Evolutionary conservation across 495 filamentous ascomycete species (phyloP), one percentile per base, ranked within the genome.

Genomic region (Platismatia glauca): DNA sequence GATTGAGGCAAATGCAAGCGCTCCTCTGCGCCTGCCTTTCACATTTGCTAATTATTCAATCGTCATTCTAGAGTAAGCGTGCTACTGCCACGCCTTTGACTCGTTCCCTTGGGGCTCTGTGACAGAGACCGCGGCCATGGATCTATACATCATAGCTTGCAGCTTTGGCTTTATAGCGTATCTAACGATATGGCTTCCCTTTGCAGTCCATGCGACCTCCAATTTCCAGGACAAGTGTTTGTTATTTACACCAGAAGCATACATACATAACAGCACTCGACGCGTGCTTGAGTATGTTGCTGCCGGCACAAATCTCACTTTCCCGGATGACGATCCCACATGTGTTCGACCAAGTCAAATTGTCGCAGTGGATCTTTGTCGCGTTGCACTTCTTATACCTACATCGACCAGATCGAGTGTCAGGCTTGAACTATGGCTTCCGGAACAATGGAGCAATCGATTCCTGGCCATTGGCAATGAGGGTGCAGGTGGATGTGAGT

Each of bases 391-490:
- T 67, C 75, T 74, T 38, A 78, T 86, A 12, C 62, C 76, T 1
- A 86, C 84, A 0, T 84, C 81, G 27, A 69, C 76, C 57, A 72
- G 70, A 52, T 82, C 80, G 29, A 74, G 78, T 35, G 80, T 86
- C 46, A 79, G 74, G 4, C 71, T 84, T 46, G 82, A 86, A 68
- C 73, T 79, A 20, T 87, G 82, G 82, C 72, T 87, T 29, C 85
- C 84, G 35, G 50, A 73, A 8, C 66, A 77, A 16, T 85, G 78
- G 66, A 75, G 72, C 34, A 77, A 79, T 11, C 75, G 81, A 7
- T 80, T 84, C 64, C 53, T 84, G 48, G 74, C 75, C 13, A 84
- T 82, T 0, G 83, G 83, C 4, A 84, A 84, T 64, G 81, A 81
- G 7, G 83, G 82, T 31, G 73, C 82, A 34, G 76, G 75, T 60